Base-by-base conservation (phyloP, 1,284 basidiomycete genomes). In the Agroathelia rolfsii region DNA sequence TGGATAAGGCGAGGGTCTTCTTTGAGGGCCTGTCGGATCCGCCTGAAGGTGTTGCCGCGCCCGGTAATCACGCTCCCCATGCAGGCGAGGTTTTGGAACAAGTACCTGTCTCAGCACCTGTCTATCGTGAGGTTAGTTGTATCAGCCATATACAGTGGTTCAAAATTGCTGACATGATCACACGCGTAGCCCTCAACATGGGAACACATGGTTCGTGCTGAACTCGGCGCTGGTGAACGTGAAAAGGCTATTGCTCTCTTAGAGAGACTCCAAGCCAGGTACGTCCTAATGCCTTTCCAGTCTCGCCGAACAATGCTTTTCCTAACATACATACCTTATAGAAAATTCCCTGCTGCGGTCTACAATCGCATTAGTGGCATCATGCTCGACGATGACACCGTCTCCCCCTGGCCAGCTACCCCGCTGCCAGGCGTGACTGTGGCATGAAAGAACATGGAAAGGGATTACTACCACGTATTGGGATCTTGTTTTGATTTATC, bases 171-270 rank as follows among this genome's bases (percentile, higher is more conserved):
- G 26, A 28, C 8, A 11, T 20, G 20, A 18, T 31, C 13, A 27
- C n/a, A 22, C 34, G 34, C 31, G 2, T 45, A 86, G 77, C 81
- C 85, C 11, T 87, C 84, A 25, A 87, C 87, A 1, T 92, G 86
- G 79, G 90, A 95, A 53, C 76, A 76, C 4, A 98, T 98, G 90
- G 81, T 99, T 42, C 75, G 87, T 13, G 87, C 87, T 3, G 95
- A 99, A 55, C 64, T 97, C 6, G 74, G 74, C 11, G 72, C 69
- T 31, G 88, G 89, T 6, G 70, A 89, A 43, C 70, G 72, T 11
- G 72, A 77, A 24, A 62, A 66, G 9, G 93, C 90, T 1, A 41
- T 72, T n/a, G 68, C 63, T 2, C 62, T 98, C 0, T 62, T 95
- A 12, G 68, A 76, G 33, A 68, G 88, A 28, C 68, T 96, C 49